phyloP scores from a whole-genome alignment of 2,329 filamentous ascomycete species.

The Fonsecaea monophora region DNA sequence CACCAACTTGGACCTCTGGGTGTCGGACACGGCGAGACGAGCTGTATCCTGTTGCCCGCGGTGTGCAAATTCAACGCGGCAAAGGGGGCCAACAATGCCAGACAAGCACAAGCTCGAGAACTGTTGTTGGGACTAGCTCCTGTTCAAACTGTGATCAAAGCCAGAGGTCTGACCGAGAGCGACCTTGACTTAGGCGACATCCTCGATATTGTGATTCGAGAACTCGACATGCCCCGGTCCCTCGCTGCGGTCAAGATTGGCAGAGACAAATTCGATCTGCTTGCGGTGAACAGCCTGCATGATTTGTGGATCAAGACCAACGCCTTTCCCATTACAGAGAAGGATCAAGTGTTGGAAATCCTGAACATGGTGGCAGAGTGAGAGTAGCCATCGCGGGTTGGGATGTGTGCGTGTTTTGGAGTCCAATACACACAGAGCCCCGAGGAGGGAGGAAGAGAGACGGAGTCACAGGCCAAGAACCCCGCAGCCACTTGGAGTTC shows the following conservation, averaged over 20 bases:
- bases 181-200: constrained; percentile 35
- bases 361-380: constrained; percentile 46
- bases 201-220: constrained; percentile 28
- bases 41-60: constrained; percentile 61
- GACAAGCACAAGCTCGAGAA: constrained; percentile 45
- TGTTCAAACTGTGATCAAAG: neutral
- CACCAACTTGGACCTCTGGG: constrained; percentile 62
- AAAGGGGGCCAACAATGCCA: constrained; percentile 54
- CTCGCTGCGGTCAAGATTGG: constrained; percentile 30
- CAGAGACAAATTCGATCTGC: constrained; percentile 26
- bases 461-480: neutral
- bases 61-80: constrained; percentile 61
- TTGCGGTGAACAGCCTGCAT: constrained; percentile 32
- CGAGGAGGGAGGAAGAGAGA: neutral
- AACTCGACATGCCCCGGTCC: constrained; percentile 29
- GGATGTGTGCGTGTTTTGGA: no score
- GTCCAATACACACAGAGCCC: neutral
- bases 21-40: constrained; percentile 66
- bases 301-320: constrained; percentile 32
- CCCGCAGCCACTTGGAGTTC: neutral
- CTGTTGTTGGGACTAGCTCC: constrained; percentile 14
- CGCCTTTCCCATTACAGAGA: constrained; percentile 56
- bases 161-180: constrained; percentile 1
- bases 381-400: neutral
- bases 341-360: constrained; percentile 60